Conservation (phyloP, 2,329 filamentous ascomycete species). For the Ceratocystis albifundus region DNA sequence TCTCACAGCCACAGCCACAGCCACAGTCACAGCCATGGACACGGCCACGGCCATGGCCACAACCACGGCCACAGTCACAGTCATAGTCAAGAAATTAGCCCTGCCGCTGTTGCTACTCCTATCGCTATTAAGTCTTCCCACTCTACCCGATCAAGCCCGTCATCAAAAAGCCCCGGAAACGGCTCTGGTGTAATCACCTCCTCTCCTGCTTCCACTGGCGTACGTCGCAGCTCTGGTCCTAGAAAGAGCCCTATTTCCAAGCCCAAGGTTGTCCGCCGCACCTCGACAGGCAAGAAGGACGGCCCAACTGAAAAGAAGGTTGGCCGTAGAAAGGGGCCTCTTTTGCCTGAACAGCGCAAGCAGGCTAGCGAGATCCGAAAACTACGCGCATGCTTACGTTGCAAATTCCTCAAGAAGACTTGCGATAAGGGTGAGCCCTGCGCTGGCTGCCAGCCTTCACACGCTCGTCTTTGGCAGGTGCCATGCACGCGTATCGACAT, state of each 20-base stretch:
- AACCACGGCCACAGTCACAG: conserved; percentile 44
- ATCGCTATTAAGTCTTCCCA: conserved; percentile 52
- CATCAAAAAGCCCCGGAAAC: conserved; percentile 46
- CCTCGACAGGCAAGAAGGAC: conserved; percentile 66
- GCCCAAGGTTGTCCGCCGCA: conserved; percentile 64
- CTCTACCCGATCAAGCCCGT: conserved; percentile 41
- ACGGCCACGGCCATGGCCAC: conserved; percentile 35
- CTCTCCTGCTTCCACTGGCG: conserved; percentile 47
- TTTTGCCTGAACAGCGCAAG: conserved; percentile 86
- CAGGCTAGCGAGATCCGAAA: conserved; percentile 96
- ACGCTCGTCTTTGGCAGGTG: conserved; percentile 92
- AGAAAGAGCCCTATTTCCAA: conserved; percentile 72
- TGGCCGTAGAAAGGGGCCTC: conserved; percentile 75
- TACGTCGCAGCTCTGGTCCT: conserved; percentile 55
- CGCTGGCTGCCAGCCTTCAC: conserved; percentile 86
- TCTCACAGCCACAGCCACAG: conserved; percentile 49
- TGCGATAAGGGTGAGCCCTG: conserved; percentile 97
- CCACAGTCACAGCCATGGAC: no score
- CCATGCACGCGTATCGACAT: conserved; percentile 97
- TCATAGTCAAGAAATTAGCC: conserved; percentile 47
- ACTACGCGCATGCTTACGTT: conserved; percentile 80
- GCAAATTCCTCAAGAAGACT: conserved; percentile 98
- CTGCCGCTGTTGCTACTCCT: conserved; percentile 50
- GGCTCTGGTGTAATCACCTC: conserved; percentile 43
- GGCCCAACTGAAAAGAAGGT: conserved; percentile 76